A percentile compares a stretch with the other conserved stretches of the same genome.
Evolutionary conservation across 148 eudicot species (phyloP).

Genomic region (Cornus suecica): DNA sequence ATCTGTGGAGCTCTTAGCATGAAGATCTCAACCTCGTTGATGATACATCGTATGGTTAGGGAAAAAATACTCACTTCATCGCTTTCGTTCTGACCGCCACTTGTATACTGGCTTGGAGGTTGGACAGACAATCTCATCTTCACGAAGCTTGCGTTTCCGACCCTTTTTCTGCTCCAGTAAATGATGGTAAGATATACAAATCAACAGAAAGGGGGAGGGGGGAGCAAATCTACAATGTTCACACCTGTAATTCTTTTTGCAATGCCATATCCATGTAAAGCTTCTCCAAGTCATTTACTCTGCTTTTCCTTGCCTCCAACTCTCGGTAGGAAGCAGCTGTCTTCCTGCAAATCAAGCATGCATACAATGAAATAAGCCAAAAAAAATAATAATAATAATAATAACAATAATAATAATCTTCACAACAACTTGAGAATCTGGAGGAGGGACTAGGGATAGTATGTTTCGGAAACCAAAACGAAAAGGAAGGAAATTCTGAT

Average conservation of each 20-base stretch:
- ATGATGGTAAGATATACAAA: neutral
- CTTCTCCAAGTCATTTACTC: constrained; percentile 62
- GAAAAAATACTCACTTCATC: constrained; percentile 22
- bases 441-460: neutral
- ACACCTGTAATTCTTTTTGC: constrained; percentile 93
- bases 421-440: neutral
- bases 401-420: constrained; percentile 7
- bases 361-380: neutral
- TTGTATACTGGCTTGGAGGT: constrained; percentile 55
- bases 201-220: neutral
- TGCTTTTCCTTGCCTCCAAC: constrained; percentile 66
- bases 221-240: neutral
- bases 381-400: neutral
- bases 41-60: neutral
- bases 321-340: constrained; percentile 62
- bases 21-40: neutral
- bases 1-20: neutral
- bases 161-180: constrained; percentile 72
- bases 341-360: constrained; percentile 39
- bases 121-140: constrained; percentile 68
- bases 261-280: constrained; percentile 69
- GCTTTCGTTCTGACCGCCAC: constrained; percentile 49
- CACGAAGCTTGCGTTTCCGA: constrained; percentile 75
- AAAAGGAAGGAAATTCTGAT: too few relatives aligned
- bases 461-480: too few relatives aligned